These are phyloP conservation scores for Maudiozyma saulgeensis DNA, from an alignment of 805 yeast species.

Conservation along the genomic window DNA sequence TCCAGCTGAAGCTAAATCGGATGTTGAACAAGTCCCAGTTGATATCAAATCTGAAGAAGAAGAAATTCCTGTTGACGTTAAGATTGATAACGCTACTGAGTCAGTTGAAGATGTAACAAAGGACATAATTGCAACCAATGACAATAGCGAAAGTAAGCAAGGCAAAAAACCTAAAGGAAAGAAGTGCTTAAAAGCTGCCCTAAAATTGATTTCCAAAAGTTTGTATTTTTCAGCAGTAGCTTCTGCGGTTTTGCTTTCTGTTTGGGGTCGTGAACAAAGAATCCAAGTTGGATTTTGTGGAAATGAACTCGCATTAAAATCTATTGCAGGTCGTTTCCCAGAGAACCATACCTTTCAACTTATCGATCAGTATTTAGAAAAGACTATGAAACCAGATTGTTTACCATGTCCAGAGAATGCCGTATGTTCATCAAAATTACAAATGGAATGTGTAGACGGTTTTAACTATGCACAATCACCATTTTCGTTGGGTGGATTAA, in stretches of 20 bases:
- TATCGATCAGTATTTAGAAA: constrained; percentile 27
- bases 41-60: neutral
- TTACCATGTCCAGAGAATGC: constrained; percentile 73
- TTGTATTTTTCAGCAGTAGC: constrained; percentile 10
- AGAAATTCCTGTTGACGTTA: neutral
- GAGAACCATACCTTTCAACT: neutral
- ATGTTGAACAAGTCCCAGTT: neutral
- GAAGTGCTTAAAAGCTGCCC: neutral
- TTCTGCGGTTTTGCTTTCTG: constrained; percentile 31
- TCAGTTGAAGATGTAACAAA: neutral
- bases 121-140: neutral
- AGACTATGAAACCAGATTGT: constrained; percentile 47
- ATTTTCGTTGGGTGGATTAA: constrained; percentile 35
- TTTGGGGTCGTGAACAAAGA: constrained; percentile 57
- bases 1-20: neutral
- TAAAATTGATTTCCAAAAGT: neutral
- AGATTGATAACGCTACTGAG: neutral
- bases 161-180: neutral
- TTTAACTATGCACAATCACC: constrained; percentile 34
- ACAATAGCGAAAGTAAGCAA: neutral
- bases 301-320: constrained; percentile 2
- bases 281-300: constrained; percentile 67
- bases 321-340: neutral
- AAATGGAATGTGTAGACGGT: constrained; percentile 58
- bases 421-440: constrained; percentile 49